Percentiles rank a stretch among this genome's conserved stretches.
phyloP scores from a whole-genome alignment of 225 moss, liverwort and hornwort species.

The Climacium dendroides region DNA sequence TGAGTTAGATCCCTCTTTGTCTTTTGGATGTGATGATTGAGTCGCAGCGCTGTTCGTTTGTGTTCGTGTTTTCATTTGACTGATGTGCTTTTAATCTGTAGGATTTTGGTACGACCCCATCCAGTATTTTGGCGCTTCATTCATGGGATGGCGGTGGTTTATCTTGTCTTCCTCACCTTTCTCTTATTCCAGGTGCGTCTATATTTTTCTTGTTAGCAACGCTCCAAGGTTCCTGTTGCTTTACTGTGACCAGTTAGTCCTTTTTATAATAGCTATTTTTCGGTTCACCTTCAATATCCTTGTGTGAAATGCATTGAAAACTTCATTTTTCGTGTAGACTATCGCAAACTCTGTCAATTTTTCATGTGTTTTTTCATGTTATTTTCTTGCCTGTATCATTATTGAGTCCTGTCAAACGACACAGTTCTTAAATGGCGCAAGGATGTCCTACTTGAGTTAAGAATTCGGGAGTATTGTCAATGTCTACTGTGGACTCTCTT shows the following conservation, averaged over 20 bases:
- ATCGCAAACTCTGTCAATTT: background rate
- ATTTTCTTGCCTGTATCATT: background rate
- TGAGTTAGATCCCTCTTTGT: background rate
- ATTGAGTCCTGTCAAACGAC: background rate
- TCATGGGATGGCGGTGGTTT: constrained; percentile 87
- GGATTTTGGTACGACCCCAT: constrained; percentile 93
- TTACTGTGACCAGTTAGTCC: background rate
- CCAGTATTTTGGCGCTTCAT: constrained; percentile 92
- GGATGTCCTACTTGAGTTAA: background rate
- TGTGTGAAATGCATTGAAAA: background rate
- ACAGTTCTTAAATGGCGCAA: background rate
- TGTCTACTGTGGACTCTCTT: background rate
- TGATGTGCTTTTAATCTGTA: background rate
- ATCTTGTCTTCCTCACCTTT: constrained; percentile 81
- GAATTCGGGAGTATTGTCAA: background rate
- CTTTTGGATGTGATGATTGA: background rate
- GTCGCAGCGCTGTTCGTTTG: background rate
- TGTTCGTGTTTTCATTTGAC: background rate
- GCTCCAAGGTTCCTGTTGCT: background rate
- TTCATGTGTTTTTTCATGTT: background rate
- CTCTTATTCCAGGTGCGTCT: constrained; percentile 73
- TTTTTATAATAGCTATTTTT: background rate
- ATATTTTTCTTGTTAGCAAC: background rate
- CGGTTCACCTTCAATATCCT: background rate
- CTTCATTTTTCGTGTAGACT: background rate